Base-by-base conservation (phyloP, 2,329 filamentous ascomycete species). In the Boeremia lycopersici region DNA sequence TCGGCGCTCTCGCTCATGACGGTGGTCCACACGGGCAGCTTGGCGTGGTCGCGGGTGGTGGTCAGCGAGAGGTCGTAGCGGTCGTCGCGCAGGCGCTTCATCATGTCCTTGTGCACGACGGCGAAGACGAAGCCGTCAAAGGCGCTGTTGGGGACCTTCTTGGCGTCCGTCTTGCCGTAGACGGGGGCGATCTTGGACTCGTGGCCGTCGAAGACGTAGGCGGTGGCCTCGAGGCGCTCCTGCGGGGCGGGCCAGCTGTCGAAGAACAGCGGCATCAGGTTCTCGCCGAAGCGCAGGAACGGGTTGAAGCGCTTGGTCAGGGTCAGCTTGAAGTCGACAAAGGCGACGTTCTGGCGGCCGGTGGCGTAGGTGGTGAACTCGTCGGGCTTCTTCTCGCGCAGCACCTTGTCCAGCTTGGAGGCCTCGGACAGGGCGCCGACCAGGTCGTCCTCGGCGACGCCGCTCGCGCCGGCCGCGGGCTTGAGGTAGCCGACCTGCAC, bases 1-100 rank as follows among this genome's bases (percentile, higher is more conserved):
- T 98, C 95, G 54, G 93, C 92, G 77, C 88, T 96, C 82, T 99
- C 95, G 71, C 87, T 96, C 95, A 99, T 98, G 71, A 97, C 86
- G 11, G 91, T 96, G 50, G 89, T 82, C 93, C 93, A 99, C 61
- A 83, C 78, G 30, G 95, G 93, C 30, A 99, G 86, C 81, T 96
- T 97, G 50, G 89, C 74, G 77, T 93, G 86, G 70, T 99, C 95
- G 83, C 96, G 96, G 72, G 93, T 97, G 62, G 87, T 87, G 36
- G 95, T 97, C 64, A 99, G 84, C 48, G 91, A 96, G 49, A 97
- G 81, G 74, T 99, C 95, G 78, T 97, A 99, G 67, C 95, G 90
- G 60, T 96, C 91, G 42, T 96, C 90, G 58, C 95, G 89, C 67
- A 96, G 84, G 68, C 86, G 82, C 80, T 90, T 91, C 93, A 99